A percentile compares a stretch with the other conserved stretches of the same genome.
Evolutionary conservation across 345 rosid genomes (phyloP).

Genomic region (Eutrema heterophyllum): DNA sequence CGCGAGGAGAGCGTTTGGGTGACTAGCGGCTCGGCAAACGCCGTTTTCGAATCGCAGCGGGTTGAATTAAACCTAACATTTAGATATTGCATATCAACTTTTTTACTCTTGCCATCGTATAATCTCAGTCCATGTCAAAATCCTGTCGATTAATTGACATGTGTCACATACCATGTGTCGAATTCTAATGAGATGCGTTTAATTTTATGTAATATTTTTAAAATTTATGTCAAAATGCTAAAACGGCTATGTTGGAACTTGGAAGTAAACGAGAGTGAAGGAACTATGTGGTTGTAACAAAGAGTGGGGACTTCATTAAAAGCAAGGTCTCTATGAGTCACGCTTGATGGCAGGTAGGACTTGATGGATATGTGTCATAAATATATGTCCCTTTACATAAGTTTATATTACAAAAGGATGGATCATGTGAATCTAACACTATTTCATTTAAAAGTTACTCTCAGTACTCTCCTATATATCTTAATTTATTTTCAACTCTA

Average conservation of each 20-base stretch:
- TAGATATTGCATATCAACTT: too few relatives aligned
- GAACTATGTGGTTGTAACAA: neutral
- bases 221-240: too few relatives aligned
- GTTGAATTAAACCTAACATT: constrained; percentile 31
- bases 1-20: constrained; percentile 47
- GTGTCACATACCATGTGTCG: too few relatives aligned
- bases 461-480: constrained; percentile 18
- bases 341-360: constrained; percentile 16
- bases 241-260: neutral
- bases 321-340: constrained; percentile 24
- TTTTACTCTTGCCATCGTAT: too few relatives aligned
- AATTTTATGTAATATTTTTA: too few relatives aligned
- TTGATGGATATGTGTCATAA: neutral
- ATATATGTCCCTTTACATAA: neutral
- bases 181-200: too few relatives aligned
- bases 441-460: constrained; percentile 17
- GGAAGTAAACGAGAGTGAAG: constrained; percentile 9
- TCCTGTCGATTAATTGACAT: too few relatives aligned
- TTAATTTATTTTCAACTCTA: neutral
- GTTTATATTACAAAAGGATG: neutral
- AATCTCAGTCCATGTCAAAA: too few relatives aligned
- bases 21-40: constrained; percentile 35
- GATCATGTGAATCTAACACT: constrained; percentile 30
- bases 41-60: constrained; percentile 45
- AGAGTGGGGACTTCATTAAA: constrained; percentile 18